These are phyloP conservation scores for Mycena amicta DNA, from an alignment of 768 basidiomycete species.

Conservation along the genomic window DNA sequence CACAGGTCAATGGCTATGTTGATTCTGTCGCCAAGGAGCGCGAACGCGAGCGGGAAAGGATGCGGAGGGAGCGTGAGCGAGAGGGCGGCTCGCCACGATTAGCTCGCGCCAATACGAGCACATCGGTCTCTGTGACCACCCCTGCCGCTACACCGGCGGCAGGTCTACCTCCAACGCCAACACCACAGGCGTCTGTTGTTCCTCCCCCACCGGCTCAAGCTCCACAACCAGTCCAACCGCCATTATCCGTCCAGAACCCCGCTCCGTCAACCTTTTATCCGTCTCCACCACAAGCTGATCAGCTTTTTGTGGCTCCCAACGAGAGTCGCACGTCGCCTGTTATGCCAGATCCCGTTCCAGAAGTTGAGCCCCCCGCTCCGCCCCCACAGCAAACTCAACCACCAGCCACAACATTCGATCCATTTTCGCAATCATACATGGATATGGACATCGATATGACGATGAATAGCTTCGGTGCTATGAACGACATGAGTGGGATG, in stretches of 20 bases:
- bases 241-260: constrained; percentile 29
- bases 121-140: constrained; percentile 27
- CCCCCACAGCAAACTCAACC: constrained; percentile 26
- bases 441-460: constrained; percentile 56
- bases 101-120: constrained; percentile 29
- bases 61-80: constrained; percentile 38
- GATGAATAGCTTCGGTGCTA: constrained; percentile 45
- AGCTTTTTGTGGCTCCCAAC: constrained; percentile 28
- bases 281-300: constrained; percentile 58
- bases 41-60: constrained; percentile 74
- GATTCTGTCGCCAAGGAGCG: constrained; percentile 77
- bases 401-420: constrained; percentile 37
- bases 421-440: constrained; percentile 42
- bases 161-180: constrained; percentile 13
- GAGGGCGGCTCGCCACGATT: constrained; percentile 37
- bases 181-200: constrained; percentile 11
- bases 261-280: constrained; percentile 52
- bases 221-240: constrained; percentile 28
- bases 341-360: constrained; percentile 15
- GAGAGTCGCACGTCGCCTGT: constrained; percentile 22
- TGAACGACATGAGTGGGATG: constrained; percentile 28
- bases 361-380: constrained; percentile 7
- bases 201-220: constrained; percentile 18
- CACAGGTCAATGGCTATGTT: constrained; percentile 69
- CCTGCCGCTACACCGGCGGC: constrained; percentile 22